Conservation (phyloP, 192 early-diverging fungal species). For the Geranomyces michiganensis region DNA sequence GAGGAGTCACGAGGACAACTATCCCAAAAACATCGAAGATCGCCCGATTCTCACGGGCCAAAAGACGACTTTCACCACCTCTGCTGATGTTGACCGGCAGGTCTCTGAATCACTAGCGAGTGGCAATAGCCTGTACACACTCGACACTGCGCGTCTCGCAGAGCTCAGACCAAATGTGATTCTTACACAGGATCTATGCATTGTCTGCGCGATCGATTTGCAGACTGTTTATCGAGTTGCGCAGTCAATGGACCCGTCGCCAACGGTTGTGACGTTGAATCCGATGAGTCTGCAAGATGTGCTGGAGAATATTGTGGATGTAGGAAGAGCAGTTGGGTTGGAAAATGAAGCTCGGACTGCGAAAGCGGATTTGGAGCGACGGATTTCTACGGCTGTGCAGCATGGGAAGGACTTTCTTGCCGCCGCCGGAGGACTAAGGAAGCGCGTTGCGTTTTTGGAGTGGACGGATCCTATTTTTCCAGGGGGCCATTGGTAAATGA, state of each 20-base stretch:
- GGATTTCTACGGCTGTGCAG: constrained; percentile 28
- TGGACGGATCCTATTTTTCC: constrained; percentile 60
- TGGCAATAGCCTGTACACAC: constrained; percentile 50
- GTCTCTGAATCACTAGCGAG: constrained; percentile 43
- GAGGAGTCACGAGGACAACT: constrained; percentile 54
- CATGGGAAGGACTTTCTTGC: constrained; percentile 23
- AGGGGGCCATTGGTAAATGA: constrained; percentile 51
- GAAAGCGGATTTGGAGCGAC: constrained; percentile 19
- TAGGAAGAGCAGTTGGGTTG: constrained; percentile 48
- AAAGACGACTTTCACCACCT: constrained; percentile 52
- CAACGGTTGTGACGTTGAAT: constrained; percentile 56
- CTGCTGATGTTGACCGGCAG: constrained; percentile 49
- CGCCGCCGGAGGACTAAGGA: constrained; percentile 23
- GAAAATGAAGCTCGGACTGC: constrained; percentile 22
- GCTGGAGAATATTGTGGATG: constrained; percentile 46
- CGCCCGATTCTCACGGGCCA: constrained; percentile 53
- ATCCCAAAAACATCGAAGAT: constrained; percentile 39
- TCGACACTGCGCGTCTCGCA: constrained; percentile 43
- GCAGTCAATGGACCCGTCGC: constrained; percentile 44
- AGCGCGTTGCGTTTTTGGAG: constrained; percentile 51
- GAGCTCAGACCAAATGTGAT: constrained; percentile 50
- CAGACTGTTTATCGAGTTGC: constrained; percentile 53
- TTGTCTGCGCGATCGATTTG: constrained; percentile 61
- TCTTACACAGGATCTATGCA: constrained; percentile 55
- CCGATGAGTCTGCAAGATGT: constrained; percentile 53